Conservation (phyloP, 495 filamentous ascomycete species). For the Penicillium cinerascens region DNA sequence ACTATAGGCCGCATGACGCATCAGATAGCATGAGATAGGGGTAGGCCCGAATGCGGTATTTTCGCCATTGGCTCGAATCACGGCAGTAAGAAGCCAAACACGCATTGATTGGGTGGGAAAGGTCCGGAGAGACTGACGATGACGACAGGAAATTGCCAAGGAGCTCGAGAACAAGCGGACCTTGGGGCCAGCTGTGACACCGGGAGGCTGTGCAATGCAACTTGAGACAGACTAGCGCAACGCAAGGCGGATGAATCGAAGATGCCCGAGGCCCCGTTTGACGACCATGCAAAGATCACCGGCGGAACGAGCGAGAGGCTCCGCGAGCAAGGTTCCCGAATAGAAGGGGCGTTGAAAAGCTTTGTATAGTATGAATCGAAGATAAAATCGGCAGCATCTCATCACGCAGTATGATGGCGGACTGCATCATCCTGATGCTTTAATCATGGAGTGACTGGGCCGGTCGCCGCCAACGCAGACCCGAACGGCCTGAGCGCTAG, state of each 20-base stretch:
- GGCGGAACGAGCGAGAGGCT: too few relatives aligned
- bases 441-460: neutral
- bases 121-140: slow-evolving; percentile 1
- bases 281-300: too few relatives aligned
- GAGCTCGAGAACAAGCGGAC: neutral
- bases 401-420: neutral
- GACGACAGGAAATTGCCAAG: neutral
- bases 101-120: neutral
- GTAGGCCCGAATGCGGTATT: neutral
- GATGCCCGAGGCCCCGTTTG: too few relatives aligned
- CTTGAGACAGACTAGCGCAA: neutral
- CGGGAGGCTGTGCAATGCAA: neutral
- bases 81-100: too few relatives aligned
- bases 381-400: neutral
- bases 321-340: too few relatives aligned
- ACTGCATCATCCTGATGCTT: neutral
- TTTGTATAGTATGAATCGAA: too few relatives aligned
- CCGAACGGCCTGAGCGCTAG: neutral
- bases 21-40: neutral
- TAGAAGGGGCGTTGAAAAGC: too few relatives aligned
- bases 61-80: slow-evolving; percentile 1
- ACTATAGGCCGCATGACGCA: neutral
- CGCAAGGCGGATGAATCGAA: too few relatives aligned
- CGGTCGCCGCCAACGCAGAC: neutral
- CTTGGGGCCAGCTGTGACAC: neutral